phyloP scores from a whole-genome alignment of 257 asterid genomes.

The Nicotiana otophora region DNA sequence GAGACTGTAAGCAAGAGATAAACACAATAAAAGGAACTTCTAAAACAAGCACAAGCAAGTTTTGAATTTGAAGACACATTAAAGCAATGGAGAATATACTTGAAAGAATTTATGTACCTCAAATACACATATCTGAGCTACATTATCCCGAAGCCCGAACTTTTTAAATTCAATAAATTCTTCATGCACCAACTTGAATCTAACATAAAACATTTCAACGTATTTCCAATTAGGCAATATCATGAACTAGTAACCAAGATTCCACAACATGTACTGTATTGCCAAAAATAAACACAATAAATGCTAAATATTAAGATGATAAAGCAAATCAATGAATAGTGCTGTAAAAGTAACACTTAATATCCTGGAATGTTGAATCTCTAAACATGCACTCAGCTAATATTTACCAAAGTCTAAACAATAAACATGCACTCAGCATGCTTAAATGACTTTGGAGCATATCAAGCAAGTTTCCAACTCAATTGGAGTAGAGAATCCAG shows the following conservation, averaged over 20 bases:
- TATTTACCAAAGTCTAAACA: background rate
- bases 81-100: background rate
- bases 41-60: background rate
- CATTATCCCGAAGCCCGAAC: constrained; percentile 89
- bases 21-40: constrained; percentile 1
- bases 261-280: background rate
- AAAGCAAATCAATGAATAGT: background rate
- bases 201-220: constrained; percentile 21
- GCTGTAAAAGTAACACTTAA: background rate
- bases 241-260: background rate
- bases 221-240: background rate
- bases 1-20: constrained; percentile 43
- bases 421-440: background rate
- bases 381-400: background rate
- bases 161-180: constrained; percentile 74
- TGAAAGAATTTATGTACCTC: constrained; percentile 45
- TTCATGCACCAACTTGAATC: constrained; percentile 88
- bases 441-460: background rate
- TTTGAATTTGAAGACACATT: background rate
- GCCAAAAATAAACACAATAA: background rate
- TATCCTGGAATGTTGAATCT: background rate
- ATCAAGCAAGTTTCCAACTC: background rate
- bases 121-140: constrained; percentile 91
- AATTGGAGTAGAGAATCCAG: background rate
- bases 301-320: background rate